Evolutionary conservation across 345 rosid genomes (phyloP).

Genomic region (Hibiscus syriacus): DNA sequence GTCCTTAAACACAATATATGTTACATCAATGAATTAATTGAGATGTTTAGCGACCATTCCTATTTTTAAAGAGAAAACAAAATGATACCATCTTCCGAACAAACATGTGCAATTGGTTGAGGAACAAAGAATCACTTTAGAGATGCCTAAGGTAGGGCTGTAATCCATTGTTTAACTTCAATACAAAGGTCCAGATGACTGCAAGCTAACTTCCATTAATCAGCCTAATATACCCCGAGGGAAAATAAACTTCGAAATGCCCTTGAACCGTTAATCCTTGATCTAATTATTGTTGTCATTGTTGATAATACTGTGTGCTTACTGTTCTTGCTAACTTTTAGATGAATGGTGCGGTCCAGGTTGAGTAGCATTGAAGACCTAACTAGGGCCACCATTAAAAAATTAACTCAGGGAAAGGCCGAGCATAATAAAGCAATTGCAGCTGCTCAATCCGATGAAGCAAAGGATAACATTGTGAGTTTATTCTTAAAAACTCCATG

Average conservation of each 20-base stretch:
- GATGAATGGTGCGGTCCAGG: slow-evolving; percentile 33
- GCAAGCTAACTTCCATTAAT: no score
- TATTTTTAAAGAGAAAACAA: not conserved
- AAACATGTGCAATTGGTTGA: no score
- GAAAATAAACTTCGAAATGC: not conserved
- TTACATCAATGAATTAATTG: not conserved
- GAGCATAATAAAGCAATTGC: slow-evolving; percentile 95
- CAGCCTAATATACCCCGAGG: not conserved
- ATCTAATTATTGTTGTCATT: not conserved
- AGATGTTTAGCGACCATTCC: not conserved
- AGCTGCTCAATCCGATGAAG: slow-evolving; percentile 88
- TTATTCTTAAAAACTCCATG: not conserved
- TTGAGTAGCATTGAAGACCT: slow-evolving; percentile 76
- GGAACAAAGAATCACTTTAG: not conserved
- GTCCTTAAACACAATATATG: not conserved
- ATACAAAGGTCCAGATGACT: no score
- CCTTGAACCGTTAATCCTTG: not conserved
- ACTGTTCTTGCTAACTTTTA: not conserved
- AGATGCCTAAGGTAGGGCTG: not conserved
- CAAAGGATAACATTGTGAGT: slow-evolving; percentile 70
- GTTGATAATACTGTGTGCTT: not conserved
- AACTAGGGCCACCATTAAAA: slow-evolving; percentile 84
- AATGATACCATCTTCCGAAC: not conserved
- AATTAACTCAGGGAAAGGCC: slow-evolving; percentile 82
- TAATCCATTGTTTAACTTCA: not conserved